Percentiles rank a stretch among this genome's conserved stretches.
Conservation (phyloP, 192 early-diverging fungal species). For the Phlyctochytrium bullatum region DNA sequence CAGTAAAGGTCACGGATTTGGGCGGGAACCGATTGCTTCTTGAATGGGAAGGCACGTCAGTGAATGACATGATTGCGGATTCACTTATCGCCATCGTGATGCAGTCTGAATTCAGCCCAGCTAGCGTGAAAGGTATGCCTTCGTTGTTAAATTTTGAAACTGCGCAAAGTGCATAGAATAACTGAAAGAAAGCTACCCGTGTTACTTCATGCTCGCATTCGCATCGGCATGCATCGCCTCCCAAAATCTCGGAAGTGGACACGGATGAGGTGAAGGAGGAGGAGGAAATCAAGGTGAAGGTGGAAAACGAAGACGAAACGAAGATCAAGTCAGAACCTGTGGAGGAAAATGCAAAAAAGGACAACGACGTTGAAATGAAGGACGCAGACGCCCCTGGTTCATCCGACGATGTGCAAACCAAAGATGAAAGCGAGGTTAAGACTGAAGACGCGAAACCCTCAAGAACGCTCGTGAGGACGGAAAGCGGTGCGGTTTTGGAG, state of each 20-base stretch:
- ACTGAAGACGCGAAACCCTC: not conserved
- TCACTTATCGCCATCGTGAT: conserved; percentile 83
- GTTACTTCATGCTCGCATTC: not conserved
- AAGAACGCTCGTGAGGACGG: not conserved
- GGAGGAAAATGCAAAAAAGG: not conserved
- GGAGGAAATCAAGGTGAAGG: not conserved
- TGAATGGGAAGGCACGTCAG: conserved; percentile 87
- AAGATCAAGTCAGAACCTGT: not conserved
- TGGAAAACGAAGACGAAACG: not conserved
- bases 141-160: conserved; percentile 9
- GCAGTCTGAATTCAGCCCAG: conserved; percentile 82
- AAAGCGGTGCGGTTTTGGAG: no score
- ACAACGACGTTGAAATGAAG: not conserved
- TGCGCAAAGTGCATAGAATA: conserved; percentile 3
- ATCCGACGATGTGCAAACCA: not conserved
- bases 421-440: not conserved
- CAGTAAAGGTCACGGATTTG: conserved; percentile 69
- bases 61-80: conserved; percentile 97
- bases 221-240: not conserved
- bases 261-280: not conserved
- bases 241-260: not conserved
- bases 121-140: conserved; percentile 73
- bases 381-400: not conserved
- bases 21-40: conserved; percentile 63
- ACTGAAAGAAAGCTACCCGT: not conserved